Evolutionary conservation across 148 eudicot species (phyloP), one percentile per base, ranked within the genome.

Genomic region (Agrostemma githago): DNA sequence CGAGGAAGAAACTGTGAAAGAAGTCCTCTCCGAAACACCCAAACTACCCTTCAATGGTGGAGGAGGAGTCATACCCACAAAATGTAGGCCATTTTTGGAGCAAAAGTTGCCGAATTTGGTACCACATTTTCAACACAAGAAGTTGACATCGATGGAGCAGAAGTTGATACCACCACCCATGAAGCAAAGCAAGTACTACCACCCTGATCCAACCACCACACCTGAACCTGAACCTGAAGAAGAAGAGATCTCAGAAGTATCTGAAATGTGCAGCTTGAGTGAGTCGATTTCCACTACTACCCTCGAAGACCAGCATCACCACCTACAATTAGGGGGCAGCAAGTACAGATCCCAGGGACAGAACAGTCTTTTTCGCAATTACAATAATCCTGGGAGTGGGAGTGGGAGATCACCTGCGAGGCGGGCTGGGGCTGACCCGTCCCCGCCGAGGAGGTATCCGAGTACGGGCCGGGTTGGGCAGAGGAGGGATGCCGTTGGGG

Each of bases 1-100:
- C 6, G 93, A 89, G 21, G 92, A 86, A 61, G 90, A 87, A 72
- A 78, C 89, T 4, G 91, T 91, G 74, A 91, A 91, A 65, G 89
- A 91, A 82, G 89, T 91, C 37, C 88, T 91, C 66, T 80, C 96
- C 0, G 92, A 90, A 58, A 87, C 89, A 39, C 88, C 88, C 10
- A 79, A 19, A 15, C 41, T 3, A 19, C 16, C 38, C 6, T 39
- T 53, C 16, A 14, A 46, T 38, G 56, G 10, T 19, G 16, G 34
- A 17, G 39, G 41, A 26, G 34, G 34, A 26, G 34, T 26, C 34
- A 26, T 26, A 51, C 34, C 56, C 41, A 51, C 68, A 19, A 74
- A 69, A 4, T 3, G 70, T 0, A 67, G 48, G 57, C 46, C 58
- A 4, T 3, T 70, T 17, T n/a, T 58, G 4, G 43, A 61, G 11